Base-by-base conservation (phyloP, 1,284 basidiomycete species). In the Moesziomyces parantarcticus region DNA sequence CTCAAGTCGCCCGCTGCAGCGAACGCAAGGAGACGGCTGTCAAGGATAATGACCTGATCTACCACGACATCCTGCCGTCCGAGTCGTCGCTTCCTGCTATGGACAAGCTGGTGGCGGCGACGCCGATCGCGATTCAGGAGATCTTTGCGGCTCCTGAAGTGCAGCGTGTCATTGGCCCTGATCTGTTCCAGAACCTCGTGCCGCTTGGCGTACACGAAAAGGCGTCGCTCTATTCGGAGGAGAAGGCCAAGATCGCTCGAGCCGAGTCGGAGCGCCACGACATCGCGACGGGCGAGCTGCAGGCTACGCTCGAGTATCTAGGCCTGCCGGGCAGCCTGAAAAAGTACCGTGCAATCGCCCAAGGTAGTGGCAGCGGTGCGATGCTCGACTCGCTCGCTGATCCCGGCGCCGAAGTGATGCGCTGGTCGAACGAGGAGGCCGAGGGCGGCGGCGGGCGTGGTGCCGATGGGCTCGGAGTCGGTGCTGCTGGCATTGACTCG, bases 21-120 rank as follows among this genome's bases (percentile, higher is more conserved):
- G 94, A 96, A 74, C 89, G 89, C 58, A 91, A 90, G 82, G 87
- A 85, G 51, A 90, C 92, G 58, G 92, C 92, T 0, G 88, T 90
- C 58, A 90, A 91, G 60, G 94, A 97, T 85, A 99, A 99, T 84
- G 96, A 99, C 81, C 88, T 99, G 47, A 97, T 99, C 75, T 99
- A 99, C 86, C 95, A 99, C 82, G 93, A 93, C n/a, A 89, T 96
- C 57, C 86, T 95, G 0, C 93, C 94, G 0, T 87, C 91, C 5
- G 88, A 91, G 16, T 92, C 94, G 20, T 88, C 92, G 0, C 88
- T 99, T 0, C 89, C 94, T 0, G 83, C 86, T 0, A 89, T 97
- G 56, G 94, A 97, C 54, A 93, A 93, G 81, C 86, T 91, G 0
- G 86, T 88, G 0, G 89, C 94, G 0, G 92, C 93, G 0, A 89